Evolutionary conservation across 2,329 filamentous ascomycete genomes (phyloP).

Genomic region (Penicillium sp.): DNA sequence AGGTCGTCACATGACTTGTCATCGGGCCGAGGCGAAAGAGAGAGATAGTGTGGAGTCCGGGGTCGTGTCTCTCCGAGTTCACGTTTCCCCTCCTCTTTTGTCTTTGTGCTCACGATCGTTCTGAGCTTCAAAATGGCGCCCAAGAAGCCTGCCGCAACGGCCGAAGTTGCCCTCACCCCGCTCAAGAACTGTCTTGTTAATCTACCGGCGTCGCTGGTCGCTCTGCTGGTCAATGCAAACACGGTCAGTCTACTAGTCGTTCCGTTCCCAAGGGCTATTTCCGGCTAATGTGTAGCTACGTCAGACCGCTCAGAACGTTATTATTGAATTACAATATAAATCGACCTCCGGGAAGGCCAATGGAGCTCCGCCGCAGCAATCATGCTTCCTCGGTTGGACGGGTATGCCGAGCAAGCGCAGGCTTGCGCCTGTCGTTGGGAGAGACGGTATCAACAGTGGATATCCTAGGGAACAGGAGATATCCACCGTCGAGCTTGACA

Average conservation of each 20-base stretch:
- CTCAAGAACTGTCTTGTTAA: constrained; percentile 95
- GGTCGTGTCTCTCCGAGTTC: constrained; percentile 15
- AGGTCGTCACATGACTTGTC: constrained; percentile 12
- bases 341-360: constrained; percentile 53
- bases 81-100: constrained; percentile 11
- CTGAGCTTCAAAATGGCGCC: constrained; percentile 37
- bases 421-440: constrained; percentile 67
- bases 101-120: constrained; percentile 9
- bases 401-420: constrained; percentile 93
- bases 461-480: constrained; percentile 71
- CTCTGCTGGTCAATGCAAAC: constrained; percentile 82
- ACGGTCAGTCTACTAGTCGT: constrained; percentile 59
- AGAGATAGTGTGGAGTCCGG: constrained; percentile 18
- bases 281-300: constrained; percentile 13
- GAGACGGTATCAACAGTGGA: constrained; percentile 67
- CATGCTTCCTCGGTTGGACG: constrained; percentile 91
- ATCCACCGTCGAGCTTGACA: constrained; percentile 79
- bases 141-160: constrained; percentile 60
- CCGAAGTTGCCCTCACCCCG: constrained; percentile 80
- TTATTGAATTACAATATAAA: constrained; percentile 84
- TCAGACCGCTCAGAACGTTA: constrained; percentile 89
- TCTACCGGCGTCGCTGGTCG: constrained; percentile 78
- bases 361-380: constrained; percentile 56
- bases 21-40: constrained; percentile 31
- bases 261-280: constrained; percentile 3